Conservation (phyloP, 169 alveolate genomes). For the Plasmodium relictum region DNA sequence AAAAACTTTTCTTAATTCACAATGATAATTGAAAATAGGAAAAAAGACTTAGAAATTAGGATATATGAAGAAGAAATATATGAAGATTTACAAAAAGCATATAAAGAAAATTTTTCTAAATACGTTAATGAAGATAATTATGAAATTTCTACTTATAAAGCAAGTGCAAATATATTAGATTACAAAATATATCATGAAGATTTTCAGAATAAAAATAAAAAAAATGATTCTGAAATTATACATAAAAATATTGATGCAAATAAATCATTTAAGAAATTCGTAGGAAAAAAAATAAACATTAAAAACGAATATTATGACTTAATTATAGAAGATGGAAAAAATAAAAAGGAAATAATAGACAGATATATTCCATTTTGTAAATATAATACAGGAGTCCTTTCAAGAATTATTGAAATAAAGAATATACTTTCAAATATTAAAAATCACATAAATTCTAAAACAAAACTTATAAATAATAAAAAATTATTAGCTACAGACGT, state of each 20-base stretch:
- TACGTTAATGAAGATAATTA: conserved; percentile 52
- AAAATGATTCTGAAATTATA: conserved; percentile 10
- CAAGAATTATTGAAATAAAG: conserved; percentile 33
- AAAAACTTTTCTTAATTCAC: background rate
- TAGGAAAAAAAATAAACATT: conserved; percentile 39
- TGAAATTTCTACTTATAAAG: conserved; percentile 46
- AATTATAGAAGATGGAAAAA: background rate
- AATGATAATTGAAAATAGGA: conserved; percentile 46
- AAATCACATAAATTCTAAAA: background rate
- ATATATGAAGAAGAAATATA: conserved; percentile 34
- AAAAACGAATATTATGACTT: conserved; percentile 1
- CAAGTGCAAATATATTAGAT: conserved; percentile 5
- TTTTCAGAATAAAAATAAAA: conserved; percentile 12
- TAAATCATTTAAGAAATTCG: conserved; percentile 44
- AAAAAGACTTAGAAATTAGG: conserved; percentile 40
- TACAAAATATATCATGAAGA: background rate
- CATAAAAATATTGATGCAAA: conserved; percentile 19
- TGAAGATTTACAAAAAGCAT: conserved; percentile 41
- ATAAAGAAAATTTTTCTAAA: conserved; percentile 23
- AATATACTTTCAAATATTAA: conserved; percentile 18
- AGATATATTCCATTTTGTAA: background rate
- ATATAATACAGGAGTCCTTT: background rate
- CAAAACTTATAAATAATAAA: background rate
- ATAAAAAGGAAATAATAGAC: background rate
- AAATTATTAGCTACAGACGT: background rate